Evolutionary conservation across 2,329 filamentous ascomycete species (phyloP), one percentile per base, ranked within the genome.

Genomic region (Colletotrichum cordylinicola): DNA sequence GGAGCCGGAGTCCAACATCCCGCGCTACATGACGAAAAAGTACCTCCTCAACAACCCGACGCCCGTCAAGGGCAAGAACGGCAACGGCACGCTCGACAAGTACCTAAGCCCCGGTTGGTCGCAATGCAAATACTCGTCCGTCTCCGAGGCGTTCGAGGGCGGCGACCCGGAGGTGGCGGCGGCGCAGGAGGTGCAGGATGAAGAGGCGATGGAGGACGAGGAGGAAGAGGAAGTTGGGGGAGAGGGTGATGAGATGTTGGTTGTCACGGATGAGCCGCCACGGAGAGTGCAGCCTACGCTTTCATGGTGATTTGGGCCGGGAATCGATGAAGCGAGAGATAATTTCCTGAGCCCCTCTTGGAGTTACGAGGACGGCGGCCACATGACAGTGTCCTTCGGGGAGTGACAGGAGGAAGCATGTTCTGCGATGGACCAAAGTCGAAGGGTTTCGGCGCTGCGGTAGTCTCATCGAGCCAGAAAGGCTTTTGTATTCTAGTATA

Each of bases 1-100:
- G 90, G 90, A 92, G 78, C 90, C 90, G 0, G 86, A 88, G 77
- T 85, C 85, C 5, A 90, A 91, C 68, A 86, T 92, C 4, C 81
- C 88, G 0, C 72, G 80, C 0, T 74, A 74, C 0, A 79, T 91
- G 52, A 82, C 91, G 2, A 82, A 80, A 8, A 82, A 82, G 4
- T 92, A 88, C 72, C 77, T 86, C 7, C 74, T 82, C 10, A 85
- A 84, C 65, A 78, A 78, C 15, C 69, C 60, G 4, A 82, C 78
- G 24, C 56, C 55, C 12, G 74, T n/a, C n/a, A 64, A 64, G 35
- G 61, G 61, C n/a, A 64, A 70, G 65, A 55, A 72, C 55, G 29
- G 70, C 66, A 56, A 72, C 55, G 27, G 66, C 8, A 56, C 29
- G 9, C 16, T 39, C 10, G 67, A 62, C 27, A 77, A 77, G 24